Evolutionary conservation across 495 filamentous ascomycete genomes (phyloP), one percentile per base, ranked within the genome.

Genomic region (Venustampulla echinocandica): DNA sequence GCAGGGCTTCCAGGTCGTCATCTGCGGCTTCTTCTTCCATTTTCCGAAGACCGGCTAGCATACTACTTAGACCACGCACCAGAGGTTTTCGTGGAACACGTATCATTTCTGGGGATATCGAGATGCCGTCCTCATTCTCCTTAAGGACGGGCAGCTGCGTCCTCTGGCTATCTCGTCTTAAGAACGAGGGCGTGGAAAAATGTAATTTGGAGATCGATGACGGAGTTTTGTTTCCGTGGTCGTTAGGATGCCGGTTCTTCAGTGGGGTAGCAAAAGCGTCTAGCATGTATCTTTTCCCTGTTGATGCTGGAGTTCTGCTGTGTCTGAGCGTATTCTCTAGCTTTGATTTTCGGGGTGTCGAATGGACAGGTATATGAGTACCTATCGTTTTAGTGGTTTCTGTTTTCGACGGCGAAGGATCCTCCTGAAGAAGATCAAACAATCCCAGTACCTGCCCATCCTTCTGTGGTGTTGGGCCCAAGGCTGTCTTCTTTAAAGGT

Each of bases 401-500:
- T 46, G 19, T 13, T 15, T 49, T 54, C 4, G 43, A 46, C 0
- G 56, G 43, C 1, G 52, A 40, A n/a, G 42, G 14, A n/a, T 22
- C 45, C 1, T 77, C 75, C 18, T 76, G 75, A 4, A 95, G 71
- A 21, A 89, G 70, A 60, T 98, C 92, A 56, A 97, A 98, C n/a
- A 98, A 64, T 3, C 92, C 90, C 0, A 98, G 69, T 1, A 92
- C 77, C 30, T 76, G 79, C 10, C 92, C 92, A 62, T 95, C 85
- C 49, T 83, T 84, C 54, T 96, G 90, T 1, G 92, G 92, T 1
- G 92, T 97, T 1, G 90, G 90, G 5, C 89, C 89, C 52, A 96
- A 67, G 28, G 63, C 68, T 44, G 69, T 65, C 21, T 67, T 68
- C 44, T 51, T 55, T 3, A 24, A 44, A 1, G 80, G 81, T 47